These are phyloP conservation scores for Fusarium veterinarium DNA, from an alignment of 2,329 filamentous ascomycete genomes.

Conservation along the genomic window DNA sequence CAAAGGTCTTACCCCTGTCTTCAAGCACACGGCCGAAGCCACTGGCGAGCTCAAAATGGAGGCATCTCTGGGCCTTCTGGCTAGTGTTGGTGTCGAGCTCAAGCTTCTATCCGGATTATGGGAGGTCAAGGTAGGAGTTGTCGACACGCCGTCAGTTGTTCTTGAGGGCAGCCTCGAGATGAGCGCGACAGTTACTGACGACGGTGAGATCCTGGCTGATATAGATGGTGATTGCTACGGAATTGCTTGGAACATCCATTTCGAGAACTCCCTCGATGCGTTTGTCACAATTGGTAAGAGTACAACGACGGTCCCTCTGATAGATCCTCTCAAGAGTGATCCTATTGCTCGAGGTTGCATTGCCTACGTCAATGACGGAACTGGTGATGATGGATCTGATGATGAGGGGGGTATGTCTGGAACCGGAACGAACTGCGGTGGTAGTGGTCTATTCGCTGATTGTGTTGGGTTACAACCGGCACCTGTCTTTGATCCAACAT, in stretches of 20 bases:
- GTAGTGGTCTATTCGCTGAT: neutral
- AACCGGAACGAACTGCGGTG: neutral
- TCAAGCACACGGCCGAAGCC: neutral
- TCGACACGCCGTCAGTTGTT: neutral
- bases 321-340: neutral
- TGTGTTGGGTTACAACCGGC: neutral
- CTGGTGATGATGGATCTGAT: neutral
- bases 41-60: neutral
- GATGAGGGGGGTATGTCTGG: constrained; percentile 8
- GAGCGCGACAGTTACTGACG: neutral
- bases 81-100: neutral
- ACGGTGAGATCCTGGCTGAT: neutral
- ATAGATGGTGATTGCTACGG: constrained; percentile 10
- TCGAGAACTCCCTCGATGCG: neutral
- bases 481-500: neutral
- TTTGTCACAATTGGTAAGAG: neutral
- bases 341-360: constrained; percentile 13
- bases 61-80: neutral
- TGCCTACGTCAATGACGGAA: constrained; percentile 10
- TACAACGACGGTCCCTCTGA: neutral
- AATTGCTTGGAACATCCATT: constrained; percentile 15
- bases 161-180: neutral
- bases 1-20: neutral
- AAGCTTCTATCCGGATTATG: neutral
- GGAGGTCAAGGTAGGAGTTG: neutral